Evolutionary conservation across 371 early-diverging fungal genomes (phyloP), one percentile per base, ranked within the genome.

Genomic region (Dichotomocladium elegans): DNA sequence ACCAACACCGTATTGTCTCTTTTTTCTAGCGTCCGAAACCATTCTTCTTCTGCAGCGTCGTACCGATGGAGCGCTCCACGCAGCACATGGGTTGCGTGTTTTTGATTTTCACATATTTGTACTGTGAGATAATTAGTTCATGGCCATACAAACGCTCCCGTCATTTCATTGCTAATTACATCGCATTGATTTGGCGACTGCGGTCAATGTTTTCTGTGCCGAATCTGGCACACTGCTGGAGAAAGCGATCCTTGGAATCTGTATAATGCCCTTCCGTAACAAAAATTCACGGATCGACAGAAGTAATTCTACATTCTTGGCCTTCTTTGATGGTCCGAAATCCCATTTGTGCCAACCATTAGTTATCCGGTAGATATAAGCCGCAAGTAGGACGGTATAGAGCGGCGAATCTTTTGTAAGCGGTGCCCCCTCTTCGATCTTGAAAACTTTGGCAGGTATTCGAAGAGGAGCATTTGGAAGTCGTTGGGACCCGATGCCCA

Each of bases 21-120:
- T 57, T 83, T 87, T 49, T 86, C 87, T 34, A 92, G 60, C 21
- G 87, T 83, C 25, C 92, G 82, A 64, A 85, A 86, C 87, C 85
- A 88, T 43, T 81, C 86, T 51, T 82, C 82, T 47, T 82, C 84
- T 4, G 55, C 64, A n/a, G 72, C 58, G 29, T 67, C 71, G 27
- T 66, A 71, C 29, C 59, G 50, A 37, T 80, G 80, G 15, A 63
- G 51, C 41, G 61, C 55, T n/a, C 67, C 65, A 58, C 83, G 64
- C 11, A 87, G 59, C 4, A 89, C 72, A 70, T 92, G 90, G 5
- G 90, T 83, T 21, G 90, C 87, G 0, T 72, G 47, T 3, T 60
- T 54, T 4, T 54, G 49, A 17, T 74, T 58, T 8, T 75, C 64
- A 2, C 69, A 74, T 0, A 77, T 53, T 11, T 60, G 55, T 10